Evolutionary conservation across 2,329 filamentous ascomycete genomes (phyloP), one percentile per base, ranked within the genome.

Genomic region (Neocatenulostroma microsporum): DNA sequence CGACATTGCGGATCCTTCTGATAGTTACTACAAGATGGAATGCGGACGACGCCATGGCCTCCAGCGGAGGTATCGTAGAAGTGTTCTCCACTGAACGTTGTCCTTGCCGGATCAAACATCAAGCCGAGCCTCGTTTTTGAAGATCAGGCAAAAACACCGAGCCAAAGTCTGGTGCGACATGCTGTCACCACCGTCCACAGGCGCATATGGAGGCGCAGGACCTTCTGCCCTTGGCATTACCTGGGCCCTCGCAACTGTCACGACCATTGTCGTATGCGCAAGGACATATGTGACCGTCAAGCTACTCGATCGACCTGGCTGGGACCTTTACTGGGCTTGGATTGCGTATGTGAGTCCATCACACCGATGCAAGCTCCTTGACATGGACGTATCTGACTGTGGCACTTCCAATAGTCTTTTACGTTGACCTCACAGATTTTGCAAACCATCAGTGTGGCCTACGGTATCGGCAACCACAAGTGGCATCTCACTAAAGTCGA

Each of bases 401-500:
- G 7, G 13, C 26, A 14, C 26, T 30, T 8, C 18, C 25, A 8
- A 31, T 18, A 37, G 34, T 8, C 24, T 17, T 39, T 26, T 7
- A 10, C 15, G 21, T 20, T 40, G 12, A 19, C 21, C 4, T 7
- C 24, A 3, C 27, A 40, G 23, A 20, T 15, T 18, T 26, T 53
- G 19, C 35, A 53, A 3, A 48, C 45, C 15, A 33, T 51, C 6
- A 45, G 45, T 5, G 34, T 41, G 7, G 30, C 41, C 26, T 43
- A 35, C 9, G 51, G 51, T 6, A 34, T 50, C 31, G 49, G 47
- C 30, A 44, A 38, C 14, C 44, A 50, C 29, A 25, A 40, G 10
- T n/a, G 27, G 21, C 24, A 35, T 10, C 38, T 53, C 0, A 36
- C 27, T 3, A 14, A 33, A 2, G 11, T 13, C 1, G 32, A 49